These are phyloP conservation scores for Mucor lusitanicus DNA, from an alignment of 371 early-diverging fungal genomes.

Conservation along the genomic window DNA sequence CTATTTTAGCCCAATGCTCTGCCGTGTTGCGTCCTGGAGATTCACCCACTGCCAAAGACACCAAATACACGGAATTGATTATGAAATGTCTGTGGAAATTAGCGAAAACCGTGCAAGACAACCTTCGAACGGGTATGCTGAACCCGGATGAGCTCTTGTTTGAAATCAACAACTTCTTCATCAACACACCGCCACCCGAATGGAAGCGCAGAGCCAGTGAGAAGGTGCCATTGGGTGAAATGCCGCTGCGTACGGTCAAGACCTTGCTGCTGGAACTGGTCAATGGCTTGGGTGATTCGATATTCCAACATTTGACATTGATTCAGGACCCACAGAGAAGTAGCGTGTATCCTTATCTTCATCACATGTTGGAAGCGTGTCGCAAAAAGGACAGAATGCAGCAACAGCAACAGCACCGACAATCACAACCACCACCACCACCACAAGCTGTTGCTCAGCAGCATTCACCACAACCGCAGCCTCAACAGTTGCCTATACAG, in stretches of 20 bases:
- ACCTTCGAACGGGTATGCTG: constrained; percentile 53
- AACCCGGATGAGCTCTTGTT: constrained; percentile 66
- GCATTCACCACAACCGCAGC: constrained; percentile 13
- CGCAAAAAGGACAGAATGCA: constrained; percentile 53
- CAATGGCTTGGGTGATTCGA: constrained; percentile 62
- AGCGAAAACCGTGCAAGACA: constrained; percentile 80
- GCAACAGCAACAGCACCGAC: constrained; percentile 27
- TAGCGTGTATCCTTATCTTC: constrained; percentile 69
- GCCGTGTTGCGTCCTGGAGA: constrained; percentile 54
- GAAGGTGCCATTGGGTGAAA: constrained; percentile 78
- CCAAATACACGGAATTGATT: constrained; percentile 84
- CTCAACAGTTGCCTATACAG: neutral
- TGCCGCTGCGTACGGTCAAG: constrained; percentile 94
- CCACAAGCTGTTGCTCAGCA: constrained; percentile 14
- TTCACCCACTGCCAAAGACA: constrained; percentile 53
- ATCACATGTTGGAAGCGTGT: constrained; percentile 70
- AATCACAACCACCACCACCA: constrained; percentile 18
- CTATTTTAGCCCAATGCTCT: constrained; percentile 53
- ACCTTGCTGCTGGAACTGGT: constrained; percentile 84
- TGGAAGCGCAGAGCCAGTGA: constrained; percentile 85
- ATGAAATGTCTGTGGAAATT: constrained; percentile 97
- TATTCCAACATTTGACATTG: constrained; percentile 62
- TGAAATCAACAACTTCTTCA: constrained; percentile 83
- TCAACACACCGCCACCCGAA: constrained; percentile 74
- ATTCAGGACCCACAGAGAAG: constrained; percentile 67